phyloP scores from a whole-genome alignment of 345 rosid genomes.

The Toxicodendron radicans region DNA sequence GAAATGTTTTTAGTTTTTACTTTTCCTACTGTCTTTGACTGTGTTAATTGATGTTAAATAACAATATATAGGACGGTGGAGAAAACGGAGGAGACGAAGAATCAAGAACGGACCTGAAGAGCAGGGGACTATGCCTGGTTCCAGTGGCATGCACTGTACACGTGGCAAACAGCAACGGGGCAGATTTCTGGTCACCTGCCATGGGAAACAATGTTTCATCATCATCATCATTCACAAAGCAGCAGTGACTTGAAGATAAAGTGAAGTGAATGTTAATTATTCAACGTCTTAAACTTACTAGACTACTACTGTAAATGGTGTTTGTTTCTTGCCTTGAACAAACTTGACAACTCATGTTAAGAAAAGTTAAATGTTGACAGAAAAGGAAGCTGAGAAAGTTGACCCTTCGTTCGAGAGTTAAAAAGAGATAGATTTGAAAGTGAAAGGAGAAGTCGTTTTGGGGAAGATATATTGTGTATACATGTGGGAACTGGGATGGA shows the following conservation, averaged over 20 bases:
- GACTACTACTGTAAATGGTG: slow-evolving; percentile 7
- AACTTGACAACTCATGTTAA: slow-evolving; percentile 8
- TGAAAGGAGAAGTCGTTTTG: neutral
- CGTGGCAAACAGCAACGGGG: slow-evolving; percentile 69
- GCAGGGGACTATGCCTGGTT: slow-evolving; percentile 83
- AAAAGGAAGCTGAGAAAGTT: neutral
- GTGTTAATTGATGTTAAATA: too few species aligned
- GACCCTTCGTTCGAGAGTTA: neutral
- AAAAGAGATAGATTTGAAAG: neutral
- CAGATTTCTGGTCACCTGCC: slow-evolving; percentile 89
- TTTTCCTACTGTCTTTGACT: neutral
- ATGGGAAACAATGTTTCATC: slow-evolving; percentile 33
- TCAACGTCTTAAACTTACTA: neutral
- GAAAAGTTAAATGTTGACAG: neutral
- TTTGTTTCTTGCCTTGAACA: neutral
- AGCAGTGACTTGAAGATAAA: neutral
- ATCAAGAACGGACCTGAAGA: slow-evolving; percentile 47
- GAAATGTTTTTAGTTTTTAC: too few species aligned
- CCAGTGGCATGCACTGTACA: slow-evolving; percentile 63
- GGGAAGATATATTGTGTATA: neutral
- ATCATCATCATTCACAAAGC: slow-evolving; percentile 13
- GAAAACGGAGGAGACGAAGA: slow-evolving; percentile 35
- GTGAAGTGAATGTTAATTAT: neutral
- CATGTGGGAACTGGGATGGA: neutral
- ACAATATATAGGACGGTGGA: slow-evolving; percentile 36